Evolutionary conservation across 2,329 filamentous ascomycete species (phyloP).

Genomic region (Penicillium palitans): DNA sequence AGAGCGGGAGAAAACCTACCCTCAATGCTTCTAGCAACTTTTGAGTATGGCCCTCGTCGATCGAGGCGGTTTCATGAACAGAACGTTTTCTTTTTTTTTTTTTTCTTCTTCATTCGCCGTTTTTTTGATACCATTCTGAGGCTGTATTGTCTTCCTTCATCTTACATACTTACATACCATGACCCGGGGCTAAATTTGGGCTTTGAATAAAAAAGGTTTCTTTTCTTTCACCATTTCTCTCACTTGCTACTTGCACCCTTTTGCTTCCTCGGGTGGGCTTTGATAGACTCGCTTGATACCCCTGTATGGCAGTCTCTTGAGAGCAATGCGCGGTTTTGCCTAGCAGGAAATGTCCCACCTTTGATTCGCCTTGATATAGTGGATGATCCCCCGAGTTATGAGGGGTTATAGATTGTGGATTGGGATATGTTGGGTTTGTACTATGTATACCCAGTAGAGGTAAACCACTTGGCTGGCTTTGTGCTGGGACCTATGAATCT

Average conservation of each 20-base stretch:
- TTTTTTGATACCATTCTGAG: conserved; percentile 12
- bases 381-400: neutral
- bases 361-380: neutral
- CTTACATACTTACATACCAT: conserved; percentile 5
- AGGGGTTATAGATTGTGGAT: neutral
- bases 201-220: neutral
- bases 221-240: neutral
- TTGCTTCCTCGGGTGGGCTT: neutral
- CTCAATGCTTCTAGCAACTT: conserved; percentile 39
- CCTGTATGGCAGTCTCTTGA: neutral
- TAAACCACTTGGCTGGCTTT: neutral
- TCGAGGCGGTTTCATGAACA: conserved; percentile 7
- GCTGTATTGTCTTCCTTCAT: conserved; percentile 1
- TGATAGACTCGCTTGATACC: neutral
- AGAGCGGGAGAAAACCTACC: conserved; percentile 41
- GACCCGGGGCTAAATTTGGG: neutral
- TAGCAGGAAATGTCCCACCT: too few species aligned
- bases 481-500: neutral
- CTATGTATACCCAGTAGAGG: neutral
- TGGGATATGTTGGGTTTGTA: neutral
- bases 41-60: conserved; percentile 17
- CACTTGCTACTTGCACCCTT: neutral
- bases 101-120: neutral
- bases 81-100: neutral
- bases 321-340: neutral